Evolutionary conservation across 2,329 filamentous ascomycete genomes (phyloP), one percentile per base, ranked within the genome.

Genomic region (Epichloe festucae): DNA sequence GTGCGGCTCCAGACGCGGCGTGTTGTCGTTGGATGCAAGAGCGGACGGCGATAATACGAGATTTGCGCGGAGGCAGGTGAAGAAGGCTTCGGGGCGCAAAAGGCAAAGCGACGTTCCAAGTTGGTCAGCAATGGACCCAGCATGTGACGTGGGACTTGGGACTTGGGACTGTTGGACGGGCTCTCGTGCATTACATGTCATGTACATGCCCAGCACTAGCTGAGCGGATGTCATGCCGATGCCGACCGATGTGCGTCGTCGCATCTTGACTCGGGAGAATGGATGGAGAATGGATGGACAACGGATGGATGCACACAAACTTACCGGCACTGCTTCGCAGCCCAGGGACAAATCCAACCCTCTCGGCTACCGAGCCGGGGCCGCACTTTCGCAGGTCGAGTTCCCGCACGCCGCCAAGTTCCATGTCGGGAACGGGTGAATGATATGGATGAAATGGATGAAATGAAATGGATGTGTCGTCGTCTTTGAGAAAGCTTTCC

Each of bases 11-110:
- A 83, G 70, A 60, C 78, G 75, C 19, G 84, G 83, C 23, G 85
- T 87, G 54, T 78, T 84, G 52, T 75, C 73, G 54, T 79, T 75
- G 47, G 84, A 83, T 44, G 82, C 78, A 56, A 84, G 68, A 52
- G 80, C 70, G 55, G 74, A 81, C 45, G 73, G 72, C 49, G 74
- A 76, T 53, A 91, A 81, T 59, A 84, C 82, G 51, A 93, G 78
- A 63, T 93, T 93, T 56, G 85, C 85, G 58, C 86, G 82, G 15
- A 93, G 76, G 59, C 88, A 91, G 52, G 82, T 85, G 68, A 93
- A 85, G 72, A 93, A 93, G 27, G 87, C 87, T 93, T 31, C 10
- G 8, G 10, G 31, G 7, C 31, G 31, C 27, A 31, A 17, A 17
- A 17, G 17, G 17, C 17, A 17, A 17, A 31, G 27, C 31, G 10